Conservation (phyloP, 2,329 filamentous ascomycete genomes). For the Epichloe scottii region DNA sequence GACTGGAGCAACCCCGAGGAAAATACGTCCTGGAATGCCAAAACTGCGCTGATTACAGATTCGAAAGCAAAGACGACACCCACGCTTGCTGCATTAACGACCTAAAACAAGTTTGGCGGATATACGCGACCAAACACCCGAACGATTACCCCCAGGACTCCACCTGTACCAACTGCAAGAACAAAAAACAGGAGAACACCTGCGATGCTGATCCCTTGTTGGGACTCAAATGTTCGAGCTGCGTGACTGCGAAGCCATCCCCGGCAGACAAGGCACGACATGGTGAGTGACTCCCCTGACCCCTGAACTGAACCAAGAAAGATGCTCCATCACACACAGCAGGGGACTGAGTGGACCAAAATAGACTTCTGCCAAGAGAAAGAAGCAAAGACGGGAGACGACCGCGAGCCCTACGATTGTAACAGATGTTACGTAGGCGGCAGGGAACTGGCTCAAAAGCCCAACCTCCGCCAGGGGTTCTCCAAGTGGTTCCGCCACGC, state of each 20-base stretch:
- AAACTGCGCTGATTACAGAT: slow-evolving; percentile 15
- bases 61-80: neutral
- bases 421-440: neutral
- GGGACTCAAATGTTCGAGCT: slow-evolving; percentile 9
- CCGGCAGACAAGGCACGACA: slow-evolving; percentile 4
- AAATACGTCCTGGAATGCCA: slow-evolving; percentile 12
- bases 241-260: slow-evolving; percentile 6
- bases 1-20: slow-evolving; percentile 5
- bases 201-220: slow-evolving; percentile 15
- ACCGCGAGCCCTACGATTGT: neutral
- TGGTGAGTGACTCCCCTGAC: neutral
- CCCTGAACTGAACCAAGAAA: too few species aligned
- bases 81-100: slow-evolving; percentile 8
- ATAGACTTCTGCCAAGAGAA: neutral
- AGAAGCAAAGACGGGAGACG: neutral
- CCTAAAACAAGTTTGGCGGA: slow-evolving; percentile 4
- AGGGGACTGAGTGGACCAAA: neutral
- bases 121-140: slow-evolving; percentile 9
- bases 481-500: slow-evolving; percentile 13
- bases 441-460: slow-evolving; percentile 1
- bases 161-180: slow-evolving; percentile 9
- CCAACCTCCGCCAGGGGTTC: slow-evolving; percentile 9
- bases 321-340: too few species aligned
- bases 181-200: neutral
- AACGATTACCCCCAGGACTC: slow-evolving; percentile 4